Conservation (phyloP, 1,284 basidiomycete genomes). For the Mrakiaceae sp. region DNA sequence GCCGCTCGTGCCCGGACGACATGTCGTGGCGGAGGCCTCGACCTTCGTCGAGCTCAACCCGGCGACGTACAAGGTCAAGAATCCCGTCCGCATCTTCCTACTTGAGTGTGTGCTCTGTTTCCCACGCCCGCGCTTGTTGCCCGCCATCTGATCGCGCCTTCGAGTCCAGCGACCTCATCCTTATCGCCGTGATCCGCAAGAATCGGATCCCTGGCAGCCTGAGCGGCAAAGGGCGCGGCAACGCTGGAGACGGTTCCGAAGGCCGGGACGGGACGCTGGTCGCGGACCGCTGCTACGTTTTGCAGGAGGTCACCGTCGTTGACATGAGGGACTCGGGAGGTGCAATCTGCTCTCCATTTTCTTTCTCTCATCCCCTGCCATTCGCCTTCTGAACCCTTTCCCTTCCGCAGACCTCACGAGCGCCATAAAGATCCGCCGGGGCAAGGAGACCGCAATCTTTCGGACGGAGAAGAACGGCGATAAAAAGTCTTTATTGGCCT, state of each 20-base stretch:
- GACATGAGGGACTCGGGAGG: slow-evolving; percentile 90
- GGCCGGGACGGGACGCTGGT: slow-evolving; percentile 59
- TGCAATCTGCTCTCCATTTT: slow-evolving; percentile 35
- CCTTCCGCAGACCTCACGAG: slow-evolving; percentile 64
- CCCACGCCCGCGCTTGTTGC: too few species aligned
- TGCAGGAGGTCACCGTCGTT: slow-evolving; percentile 84
- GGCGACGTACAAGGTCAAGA: slow-evolving; percentile 88
- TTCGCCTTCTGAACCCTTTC: background rate
- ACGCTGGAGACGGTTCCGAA: slow-evolving; percentile 36
- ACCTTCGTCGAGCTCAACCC: slow-evolving; percentile 76
- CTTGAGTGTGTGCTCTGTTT: slow-evolving; percentile 42
- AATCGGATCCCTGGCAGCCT: slow-evolving; percentile 38
- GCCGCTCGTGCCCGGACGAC: slow-evolving; percentile 76
- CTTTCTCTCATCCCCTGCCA: background rate
- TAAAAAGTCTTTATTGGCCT: slow-evolving; percentile 71
- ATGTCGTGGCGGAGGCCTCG: slow-evolving; percentile 78
- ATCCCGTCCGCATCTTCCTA: slow-evolving; percentile 77
- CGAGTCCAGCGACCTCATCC: slow-evolving; percentile 51
- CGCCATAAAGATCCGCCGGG: slow-evolving; percentile 87
- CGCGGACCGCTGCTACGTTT: slow-evolving; percentile 82
- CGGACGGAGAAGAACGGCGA: slow-evolving; percentile 68
- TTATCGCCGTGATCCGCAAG: slow-evolving; percentile 58
- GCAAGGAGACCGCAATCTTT: slow-evolving; percentile 89
- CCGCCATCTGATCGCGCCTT: too few species aligned
- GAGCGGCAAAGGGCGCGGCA: slow-evolving; percentile 34